Evolutionary conservation across 2,329 filamentous ascomycete species (phyloP).

Genomic region (Rhytidhysteron rufulum): DNA sequence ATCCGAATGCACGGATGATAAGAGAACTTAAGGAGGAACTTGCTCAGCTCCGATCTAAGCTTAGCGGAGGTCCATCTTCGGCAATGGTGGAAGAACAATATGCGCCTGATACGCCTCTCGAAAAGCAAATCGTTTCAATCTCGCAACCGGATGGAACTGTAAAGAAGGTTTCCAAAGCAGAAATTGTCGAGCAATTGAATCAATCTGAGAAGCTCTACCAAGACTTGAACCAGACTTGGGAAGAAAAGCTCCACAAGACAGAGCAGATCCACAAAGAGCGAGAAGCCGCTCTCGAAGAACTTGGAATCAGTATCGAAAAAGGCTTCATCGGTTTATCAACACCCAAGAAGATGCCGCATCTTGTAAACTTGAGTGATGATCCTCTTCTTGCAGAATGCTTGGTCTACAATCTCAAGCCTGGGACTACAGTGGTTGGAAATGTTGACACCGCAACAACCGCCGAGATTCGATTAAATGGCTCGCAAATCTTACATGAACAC

Average conservation of each 20-base stretch:
- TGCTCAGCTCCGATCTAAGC: constrained; percentile 77
- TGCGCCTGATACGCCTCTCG: constrained; percentile 83
- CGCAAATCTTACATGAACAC: constrained; percentile 86
- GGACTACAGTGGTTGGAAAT: constrained; percentile 89
- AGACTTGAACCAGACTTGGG: constrained; percentile 98
- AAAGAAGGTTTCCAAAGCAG: constrained; percentile 96
- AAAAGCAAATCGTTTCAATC: constrained; percentile 95
- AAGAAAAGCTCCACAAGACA: constrained; percentile 90
- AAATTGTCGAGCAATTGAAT: constrained; percentile 92
- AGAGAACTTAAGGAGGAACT: constrained; percentile 95
- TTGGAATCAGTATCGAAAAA: constrained; percentile 98
- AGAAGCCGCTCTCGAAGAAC: constrained; percentile 88
- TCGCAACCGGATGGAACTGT: constrained; percentile 77
- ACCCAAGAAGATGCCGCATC: constrained; percentile 98
- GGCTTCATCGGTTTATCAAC: constrained; percentile 93
- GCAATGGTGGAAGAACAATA: constrained; percentile 70
- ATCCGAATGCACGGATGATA: constrained; percentile 98
- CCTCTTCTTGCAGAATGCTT: constrained; percentile 92
- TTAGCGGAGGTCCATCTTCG: constrained; percentile 49
- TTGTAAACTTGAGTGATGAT: constrained; percentile 83
- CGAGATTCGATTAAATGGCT: constrained; percentile 91
- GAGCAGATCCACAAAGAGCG: constrained; percentile 97
- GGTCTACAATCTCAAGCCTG: constrained; percentile 96
- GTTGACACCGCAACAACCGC: constrained; percentile 79
- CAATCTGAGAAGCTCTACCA: constrained; percentile 95